These are phyloP conservation scores for Naematelia aurantialba DNA, from an alignment of 768 basidiomycete genomes.

Conservation along the genomic window DNA sequence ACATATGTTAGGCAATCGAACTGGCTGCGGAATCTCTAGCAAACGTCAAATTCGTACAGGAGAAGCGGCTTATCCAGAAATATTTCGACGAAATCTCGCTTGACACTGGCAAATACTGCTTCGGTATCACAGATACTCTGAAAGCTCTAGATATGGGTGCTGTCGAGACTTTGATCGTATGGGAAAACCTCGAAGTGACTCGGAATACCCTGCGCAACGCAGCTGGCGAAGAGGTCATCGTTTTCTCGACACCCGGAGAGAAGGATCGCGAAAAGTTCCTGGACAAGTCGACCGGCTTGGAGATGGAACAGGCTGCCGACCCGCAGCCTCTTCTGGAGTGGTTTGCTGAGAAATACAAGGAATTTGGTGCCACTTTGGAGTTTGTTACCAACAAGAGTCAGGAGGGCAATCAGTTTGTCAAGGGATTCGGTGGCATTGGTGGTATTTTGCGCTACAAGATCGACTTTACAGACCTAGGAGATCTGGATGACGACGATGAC, in stretches of 20 bases:
- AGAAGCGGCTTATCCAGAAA: constrained; percentile 93
- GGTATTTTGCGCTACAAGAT: constrained; percentile 96
- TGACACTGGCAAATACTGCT: constrained; percentile 93
- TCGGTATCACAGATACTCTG: constrained; percentile 93
- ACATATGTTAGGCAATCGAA: constrained; percentile 73
- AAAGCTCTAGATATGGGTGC: constrained; percentile 94
- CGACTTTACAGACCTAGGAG: constrained; percentile 77
- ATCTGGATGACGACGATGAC: constrained; percentile 51
- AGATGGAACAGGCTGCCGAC: constrained; percentile 87
- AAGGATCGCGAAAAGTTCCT: constrained; percentile 91
- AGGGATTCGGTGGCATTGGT: constrained; percentile 97
- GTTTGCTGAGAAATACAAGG: constrained; percentile 98
- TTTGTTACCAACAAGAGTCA: constrained; percentile 95
- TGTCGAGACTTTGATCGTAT: constrained; percentile 94
- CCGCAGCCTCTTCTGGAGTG: constrained; percentile 89
- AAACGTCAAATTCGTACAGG: constrained; percentile 99
- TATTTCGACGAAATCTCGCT: constrained; percentile 99
- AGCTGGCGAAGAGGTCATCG: constrained; percentile 79
- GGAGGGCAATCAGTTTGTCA: constrained; percentile 96
- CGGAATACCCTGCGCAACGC: constrained; percentile 87
- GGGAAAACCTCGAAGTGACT: constrained; percentile 92
- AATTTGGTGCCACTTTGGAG: constrained; percentile 84
- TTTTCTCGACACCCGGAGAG: constrained; percentile 69
- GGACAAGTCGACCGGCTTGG: constrained; percentile 88
- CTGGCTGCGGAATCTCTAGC: constrained; percentile 90